Percentiles rank a stretch among this genome's conserved stretches.
Evolutionary conservation across 306 rosid genomes (phyloP).

Genomic region (barrel medic (Medicago truncatula)): MtrunA17r5.0-ANR NC_053045.1:62669501-62670000

Average conservation of each 20-base stretch:
- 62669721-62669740: slow-evolving; percentile 7
- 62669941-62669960: not conserved
- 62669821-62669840: slow-evolving; percentile 86
- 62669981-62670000: slow-evolving; percentile 17
- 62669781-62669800: slow-evolving; percentile 93
- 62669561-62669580: not conserved
- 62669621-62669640: slow-evolving; percentile 9
- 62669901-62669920: slow-evolving; percentile 83
- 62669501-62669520: not conserved
- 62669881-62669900: slow-evolving; percentile 98
- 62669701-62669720: slow-evolving; percentile 13
- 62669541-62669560: not conserved
- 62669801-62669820: slow-evolving; percentile 99
- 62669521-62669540: not conserved
- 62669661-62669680: slow-evolving; percentile 10
- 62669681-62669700: slow-evolving; percentile 11
- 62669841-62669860: slow-evolving; percentile 94
- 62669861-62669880: slow-evolving; percentile 99
- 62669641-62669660: not conserved
- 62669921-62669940: slow-evolving; percentile 3
- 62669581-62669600: not conserved
- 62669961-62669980: not conserved
- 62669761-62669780: slow-evolving; percentile 31
- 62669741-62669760: slow-evolving; percentile 17
- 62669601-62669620: not conserved